A percentile compares a stretch with the other conserved stretches of the same genome.
Conservation (phyloP, 768 basidiomycete genomes). For the Amanita pseudoporphyria region DNA sequence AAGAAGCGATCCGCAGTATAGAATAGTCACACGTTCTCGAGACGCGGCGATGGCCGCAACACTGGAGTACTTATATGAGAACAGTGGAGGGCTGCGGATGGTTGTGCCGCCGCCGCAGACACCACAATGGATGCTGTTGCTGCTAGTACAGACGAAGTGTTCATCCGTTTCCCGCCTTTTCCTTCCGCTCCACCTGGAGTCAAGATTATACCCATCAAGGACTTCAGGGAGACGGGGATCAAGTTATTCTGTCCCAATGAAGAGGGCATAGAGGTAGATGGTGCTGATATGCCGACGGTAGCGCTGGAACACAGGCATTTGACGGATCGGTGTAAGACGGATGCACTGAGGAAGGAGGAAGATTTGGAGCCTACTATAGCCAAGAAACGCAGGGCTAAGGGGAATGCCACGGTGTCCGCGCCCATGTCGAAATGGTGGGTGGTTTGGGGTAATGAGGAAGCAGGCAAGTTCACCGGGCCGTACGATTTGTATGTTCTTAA, state of each 20-base stretch:
- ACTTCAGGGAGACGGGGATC: constrained; percentile 32
- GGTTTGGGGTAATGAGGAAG: constrained; percentile 60
- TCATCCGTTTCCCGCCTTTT: constrained; percentile 39
- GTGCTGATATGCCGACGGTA: constrained; percentile 58
- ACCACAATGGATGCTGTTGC: not conserved
- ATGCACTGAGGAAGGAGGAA: constrained; percentile 42
- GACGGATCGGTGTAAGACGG: constrained; percentile 47
- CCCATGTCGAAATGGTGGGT: constrained; percentile 50
- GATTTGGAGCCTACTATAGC: constrained; percentile 16
- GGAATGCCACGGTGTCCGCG: not conserved
- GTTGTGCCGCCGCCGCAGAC: too few relatives aligned
- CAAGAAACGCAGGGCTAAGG: not conserved
- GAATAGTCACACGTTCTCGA: too few relatives aligned
- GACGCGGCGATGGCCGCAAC: too few relatives aligned
- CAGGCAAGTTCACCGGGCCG: constrained; percentile 28
- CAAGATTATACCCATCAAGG: constrained; percentile 31
- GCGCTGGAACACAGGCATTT: constrained; percentile 40
- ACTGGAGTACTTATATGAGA: too few relatives aligned
- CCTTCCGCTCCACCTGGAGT: constrained; percentile 31
- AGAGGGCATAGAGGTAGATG: constrained; percentile 49
- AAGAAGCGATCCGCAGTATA: too few relatives aligned
- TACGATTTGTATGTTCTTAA: constrained; percentile 41
- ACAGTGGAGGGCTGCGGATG: too few relatives aligned
- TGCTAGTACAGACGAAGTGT: constrained; percentile 3
- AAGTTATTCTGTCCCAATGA: constrained; percentile 4